Base-by-base conservation (phyloP, 139 green algal species). In the Picochlorum costavermella region DNA sequence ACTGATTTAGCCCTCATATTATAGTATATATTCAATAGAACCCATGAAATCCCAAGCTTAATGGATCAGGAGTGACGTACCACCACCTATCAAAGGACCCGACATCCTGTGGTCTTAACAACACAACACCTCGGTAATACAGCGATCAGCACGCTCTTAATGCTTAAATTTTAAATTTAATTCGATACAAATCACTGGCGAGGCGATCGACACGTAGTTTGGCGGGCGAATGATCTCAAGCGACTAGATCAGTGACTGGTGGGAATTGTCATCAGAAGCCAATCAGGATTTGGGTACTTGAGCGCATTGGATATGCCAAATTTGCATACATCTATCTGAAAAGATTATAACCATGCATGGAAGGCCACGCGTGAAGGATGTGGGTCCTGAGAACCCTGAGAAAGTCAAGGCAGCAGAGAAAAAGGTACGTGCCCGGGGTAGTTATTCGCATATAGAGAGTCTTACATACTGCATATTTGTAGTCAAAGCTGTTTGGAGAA, bases 401-500 rank as follows among this genome's bases (percentile, higher is more conserved):
- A 55, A 56, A 11, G 65, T 67, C 11, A 70, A 73, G 53, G 71
- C 71, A 6, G 65, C 71, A 3, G 30, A 61, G 16, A 37, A 74
- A 28, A 78, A 78, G 71, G 71, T 70, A 50, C 13, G 51, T 66
- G 4, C 30, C 65, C 8, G 33, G 11, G 48, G 6, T n/a, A 55
- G 20, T 23, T 23, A 23, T 23, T 23, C 20, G 48, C 17, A 55
- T 55, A 55, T 11, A 25, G 4, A 11, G 48, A 20, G 17, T 2
- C 33, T 33, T 17, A 28, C 14, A 33, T 28, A 2, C 12, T 30
- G 16, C 8, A 28, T 6, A 17, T 29, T 8, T 59, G 58, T 73
- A 88, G 75, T 68, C 74, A 4, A 31, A 60, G 10, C 65, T 86
- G 6, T 77, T 75, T 46, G 68, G 64, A 9, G 44, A 71, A 63